Percentiles rank a stretch among this genome's conserved stretches.
These are phyloP conservation scores for Dictyostelium discoideum DNA, from an alignment of 78 protist species.

Conservation along the genomic window DNA sequence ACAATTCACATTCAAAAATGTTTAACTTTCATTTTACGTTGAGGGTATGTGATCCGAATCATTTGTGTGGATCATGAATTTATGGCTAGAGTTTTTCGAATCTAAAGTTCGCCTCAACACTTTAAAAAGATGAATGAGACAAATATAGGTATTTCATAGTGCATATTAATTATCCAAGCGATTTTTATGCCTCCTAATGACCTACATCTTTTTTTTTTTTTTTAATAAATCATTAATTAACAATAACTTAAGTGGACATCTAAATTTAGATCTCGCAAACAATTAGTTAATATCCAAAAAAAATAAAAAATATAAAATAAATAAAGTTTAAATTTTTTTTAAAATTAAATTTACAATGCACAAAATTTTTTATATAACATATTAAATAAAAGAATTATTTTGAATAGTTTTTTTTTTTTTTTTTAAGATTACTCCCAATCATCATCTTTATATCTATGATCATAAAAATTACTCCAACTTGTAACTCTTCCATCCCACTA, in stretches of 20 bases:
- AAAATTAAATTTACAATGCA: background rate
- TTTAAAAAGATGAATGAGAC: background rate
- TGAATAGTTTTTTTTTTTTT: background rate
- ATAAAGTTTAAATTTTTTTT: too few species aligned
- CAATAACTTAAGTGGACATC: too few species aligned
- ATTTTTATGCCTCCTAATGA: background rate
- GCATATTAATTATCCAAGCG: background rate
- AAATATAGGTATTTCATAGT: slow-evolving; percentile 4
- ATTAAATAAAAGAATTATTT: background rate
- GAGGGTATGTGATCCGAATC: background rate
- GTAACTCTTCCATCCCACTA: slow-evolving; percentile 29
- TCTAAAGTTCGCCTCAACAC: background rate
- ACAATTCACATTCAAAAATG: too few species aligned
- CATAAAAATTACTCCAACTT: slow-evolving; percentile 20
- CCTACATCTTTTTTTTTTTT: background rate
- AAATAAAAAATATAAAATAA: too few species aligned
- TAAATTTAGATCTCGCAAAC: too few species aligned
- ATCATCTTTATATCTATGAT: background rate
- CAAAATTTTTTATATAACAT: background rate
- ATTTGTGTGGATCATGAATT: background rate
- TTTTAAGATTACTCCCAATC: background rate
- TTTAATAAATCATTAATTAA: too few species aligned
- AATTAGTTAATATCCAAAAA: too few species aligned
- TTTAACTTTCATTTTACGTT: background rate
- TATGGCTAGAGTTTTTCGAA: background rate